phyloP scores from a whole-genome alignment of 2,329 filamentous ascomycete species.

The Orbilia oligospora region DNA sequence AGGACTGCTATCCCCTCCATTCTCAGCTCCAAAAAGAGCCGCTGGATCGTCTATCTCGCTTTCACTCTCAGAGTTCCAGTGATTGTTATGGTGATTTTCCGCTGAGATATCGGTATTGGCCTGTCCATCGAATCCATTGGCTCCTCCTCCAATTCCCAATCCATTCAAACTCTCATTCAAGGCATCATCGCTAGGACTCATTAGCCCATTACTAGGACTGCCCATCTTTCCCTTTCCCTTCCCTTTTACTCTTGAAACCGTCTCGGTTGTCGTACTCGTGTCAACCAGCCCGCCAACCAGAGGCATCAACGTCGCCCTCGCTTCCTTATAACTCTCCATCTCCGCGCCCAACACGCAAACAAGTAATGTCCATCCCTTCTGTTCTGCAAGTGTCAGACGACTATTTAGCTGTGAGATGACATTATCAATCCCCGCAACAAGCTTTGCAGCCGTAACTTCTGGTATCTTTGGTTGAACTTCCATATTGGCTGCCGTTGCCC shows the following conservation, averaged over 20 bases:
- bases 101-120: background rate
- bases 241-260: slow-evolving; percentile 34
- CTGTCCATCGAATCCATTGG: slow-evolving; percentile 32
- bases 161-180: slow-evolving; percentile 54
- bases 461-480: slow-evolving; percentile 41
- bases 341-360: slow-evolving; percentile 83
- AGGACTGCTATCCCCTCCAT: slow-evolving; percentile 44
- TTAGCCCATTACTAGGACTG: slow-evolving; percentile 11
- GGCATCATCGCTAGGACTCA: slow-evolving; percentile 49
- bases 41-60: slow-evolving; percentile 58
- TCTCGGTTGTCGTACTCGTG: slow-evolving; percentile 39
- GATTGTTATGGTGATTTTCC: slow-evolving; percentile 30
- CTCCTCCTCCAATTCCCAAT: slow-evolving; percentile 23
- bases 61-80: slow-evolving; percentile 58
- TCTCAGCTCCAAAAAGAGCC: slow-evolving; percentile 48
- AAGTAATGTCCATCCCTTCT: slow-evolving; percentile 81
- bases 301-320: slow-evolving; percentile 42
- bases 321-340: slow-evolving; percentile 76
- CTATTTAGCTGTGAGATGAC: slow-evolving; percentile 56
- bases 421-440: slow-evolving; percentile 57
- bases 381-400: slow-evolving; percentile 73
- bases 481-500: background rate
- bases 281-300: slow-evolving; percentile 47
- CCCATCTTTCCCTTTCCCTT: slow-evolving; percentile 28
- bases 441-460: slow-evolving; percentile 43